Conservation (phyloP, 345 rosid species). For the Citrus reticulata region DNA sequence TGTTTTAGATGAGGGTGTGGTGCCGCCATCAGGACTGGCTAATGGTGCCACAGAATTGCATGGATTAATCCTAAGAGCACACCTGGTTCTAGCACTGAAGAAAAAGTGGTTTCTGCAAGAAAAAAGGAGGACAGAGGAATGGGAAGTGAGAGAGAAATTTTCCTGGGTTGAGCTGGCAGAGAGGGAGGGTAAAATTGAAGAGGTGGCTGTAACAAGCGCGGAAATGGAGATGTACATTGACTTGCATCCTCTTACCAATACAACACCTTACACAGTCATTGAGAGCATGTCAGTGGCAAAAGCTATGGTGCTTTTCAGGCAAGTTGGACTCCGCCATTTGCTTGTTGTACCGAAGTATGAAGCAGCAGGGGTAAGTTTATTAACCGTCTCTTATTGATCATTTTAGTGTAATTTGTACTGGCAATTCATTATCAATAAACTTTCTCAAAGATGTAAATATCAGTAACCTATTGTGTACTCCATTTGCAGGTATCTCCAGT, state of each 20-base stretch:
- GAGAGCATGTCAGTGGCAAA: conserved; percentile 93
- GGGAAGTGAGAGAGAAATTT: conserved; percentile 79
- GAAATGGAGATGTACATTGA: conserved; percentile 91
- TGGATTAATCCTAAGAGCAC: conserved; percentile 83
- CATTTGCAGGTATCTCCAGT: conserved; percentile 59
- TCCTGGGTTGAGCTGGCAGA: conserved; percentile 80
- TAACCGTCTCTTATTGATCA: neutral
- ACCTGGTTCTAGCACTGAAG: conserved; percentile 59
- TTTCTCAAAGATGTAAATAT: neutral
- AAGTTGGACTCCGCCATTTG: conserved; percentile 76
- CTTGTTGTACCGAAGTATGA: conserved; percentile 71
- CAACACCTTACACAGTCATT: conserved; percentile 82
- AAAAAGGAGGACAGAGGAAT: conserved; percentile 75
- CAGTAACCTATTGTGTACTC: neutral
- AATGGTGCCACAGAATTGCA: conserved; percentile 47
- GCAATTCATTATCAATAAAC: no score
- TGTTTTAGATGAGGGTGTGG: conserved; percentile 47
- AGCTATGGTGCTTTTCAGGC: conserved; percentile 81
- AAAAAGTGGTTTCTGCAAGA: conserved; percentile 81
- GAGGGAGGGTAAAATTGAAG: conserved; percentile 60
- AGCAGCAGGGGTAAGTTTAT: conserved; percentile 62
- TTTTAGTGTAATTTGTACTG: neutral
- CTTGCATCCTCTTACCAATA: conserved; percentile 84
- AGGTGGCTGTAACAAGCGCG: conserved; percentile 54
- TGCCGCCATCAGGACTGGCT: conserved; percentile 39